Base-by-base conservation (phyloP, 176 grass and related monocot genomes). In the Aegilops umbellulata region DNA sequence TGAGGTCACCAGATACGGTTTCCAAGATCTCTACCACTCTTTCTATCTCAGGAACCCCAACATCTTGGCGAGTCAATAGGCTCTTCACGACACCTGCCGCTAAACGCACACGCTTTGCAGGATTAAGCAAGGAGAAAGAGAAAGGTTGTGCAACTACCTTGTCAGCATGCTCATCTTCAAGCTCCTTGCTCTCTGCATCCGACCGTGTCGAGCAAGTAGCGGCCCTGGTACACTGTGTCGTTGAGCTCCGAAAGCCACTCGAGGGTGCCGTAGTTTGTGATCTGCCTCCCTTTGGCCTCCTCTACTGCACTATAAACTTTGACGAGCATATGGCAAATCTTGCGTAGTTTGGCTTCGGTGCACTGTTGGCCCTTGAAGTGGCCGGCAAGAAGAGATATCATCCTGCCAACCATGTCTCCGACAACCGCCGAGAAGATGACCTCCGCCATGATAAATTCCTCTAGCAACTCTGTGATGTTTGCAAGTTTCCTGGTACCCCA, bases 211-310 rank as follows among this genome's bases (percentile, higher is more conserved):
- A 86, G 64, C 4, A 86, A 27, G 76, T 86, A 86, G 1, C 49
- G 32, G 63, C 78, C 85, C 19, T 65, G 14, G 44, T 46, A 46
- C 44, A 46, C 3, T 0, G 0, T 0, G 13, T 46, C 12, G n/a
- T 87, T 57, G 44, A 46, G 44, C 12, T 87, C 57, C 3, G 67
- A 74, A 0, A 81, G 85, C 85, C 77, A 74, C 55, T 36, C 5
- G 22, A 86, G 67, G 1, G 15, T 64, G 55, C 55, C 77, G 0
- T 22, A 57, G 55, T 86, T 86, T 1, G 49, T 39, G 49, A 86
- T 86, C 17, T 79, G 75, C 16, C 49, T 67, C 10, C 31, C 65
- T 86, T 47, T 47, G 3, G 44, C 44, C 12, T 47, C 44, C 44
- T 47, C 44, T 15, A 47, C 12, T 46, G 42, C 42, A 46, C 42